Evolutionary conservation across 345 rosid genomes (phyloP).

Genomic region (Xanthoceras sorbifolium): DNA sequence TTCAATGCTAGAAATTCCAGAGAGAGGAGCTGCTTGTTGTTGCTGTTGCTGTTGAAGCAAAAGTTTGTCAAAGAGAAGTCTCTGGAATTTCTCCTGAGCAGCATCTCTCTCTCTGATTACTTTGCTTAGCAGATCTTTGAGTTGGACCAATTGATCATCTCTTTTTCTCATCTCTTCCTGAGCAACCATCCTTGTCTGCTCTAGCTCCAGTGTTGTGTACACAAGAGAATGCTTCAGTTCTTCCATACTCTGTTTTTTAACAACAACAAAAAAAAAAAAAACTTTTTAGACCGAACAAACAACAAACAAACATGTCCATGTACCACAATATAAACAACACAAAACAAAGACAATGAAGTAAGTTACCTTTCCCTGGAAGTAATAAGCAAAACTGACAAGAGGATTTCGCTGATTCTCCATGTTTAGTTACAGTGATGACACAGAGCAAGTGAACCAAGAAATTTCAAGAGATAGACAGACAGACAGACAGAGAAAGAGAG

Average conservation of each 20-base stretch:
- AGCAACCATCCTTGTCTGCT: slow-evolving; percentile 64
- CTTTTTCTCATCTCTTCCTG: slow-evolving; percentile 74
- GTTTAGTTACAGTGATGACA: background rate
- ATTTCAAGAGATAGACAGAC: slow-evolving; percentile 2
- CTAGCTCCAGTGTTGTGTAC: slow-evolving; percentile 72
- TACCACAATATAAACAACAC: background rate
- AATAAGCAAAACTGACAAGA: slow-evolving; percentile 57
- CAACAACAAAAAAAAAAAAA: slow-evolving; percentile 20
- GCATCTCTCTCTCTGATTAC: slow-evolving; percentile 69
- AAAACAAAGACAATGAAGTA: background rate
- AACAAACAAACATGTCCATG: background rate
- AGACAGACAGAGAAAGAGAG: background rate
- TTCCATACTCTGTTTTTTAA: slow-evolving; percentile 76
- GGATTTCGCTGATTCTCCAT: slow-evolving; percentile 71
- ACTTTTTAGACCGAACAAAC: slow-evolving; percentile 16
- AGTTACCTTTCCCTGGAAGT: slow-evolving; percentile 72
- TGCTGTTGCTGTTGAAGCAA: slow-evolving; percentile 38
- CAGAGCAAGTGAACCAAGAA: background rate
- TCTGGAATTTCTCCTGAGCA: slow-evolving; percentile 62
- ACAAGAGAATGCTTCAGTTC: slow-evolving; percentile 71
- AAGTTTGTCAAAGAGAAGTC: slow-evolving; percentile 53
- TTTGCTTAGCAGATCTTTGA: slow-evolving; percentile 56
- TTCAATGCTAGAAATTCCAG: slow-evolving; percentile 89
- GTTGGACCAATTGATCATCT: slow-evolving; percentile 65
- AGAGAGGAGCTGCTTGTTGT: slow-evolving; percentile 55